These are phyloP conservation scores for Populus pruinosa DNA, from an alignment of 345 rosid genomes.

Conservation along the genomic window DNA sequence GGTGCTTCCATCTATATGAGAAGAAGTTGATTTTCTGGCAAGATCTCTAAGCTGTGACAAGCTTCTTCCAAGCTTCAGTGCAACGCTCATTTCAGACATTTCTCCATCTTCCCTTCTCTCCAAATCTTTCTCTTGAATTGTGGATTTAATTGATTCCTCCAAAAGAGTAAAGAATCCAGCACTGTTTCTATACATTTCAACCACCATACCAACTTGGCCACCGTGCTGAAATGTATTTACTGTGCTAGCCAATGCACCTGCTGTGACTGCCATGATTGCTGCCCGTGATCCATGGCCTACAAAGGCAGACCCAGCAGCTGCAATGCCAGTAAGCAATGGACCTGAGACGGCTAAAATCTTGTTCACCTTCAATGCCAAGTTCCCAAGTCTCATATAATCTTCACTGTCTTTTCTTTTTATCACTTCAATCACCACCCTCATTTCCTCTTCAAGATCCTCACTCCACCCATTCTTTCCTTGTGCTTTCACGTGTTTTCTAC, in stretches of 20 bases:
- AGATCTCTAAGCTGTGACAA: constrained; percentile 41
- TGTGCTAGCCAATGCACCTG: constrained; percentile 34
- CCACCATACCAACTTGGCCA: constrained; percentile 53
- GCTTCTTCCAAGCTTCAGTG: constrained; percentile 49
- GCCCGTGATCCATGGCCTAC: constrained; percentile 17
- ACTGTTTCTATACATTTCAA: constrained; percentile 54
- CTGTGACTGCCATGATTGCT: constrained; percentile 19
- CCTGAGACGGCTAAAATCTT: constrained; percentile 43
- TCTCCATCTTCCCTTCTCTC: constrained; percentile 39
- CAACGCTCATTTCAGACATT: constrained; percentile 37
- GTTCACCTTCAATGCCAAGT: constrained; percentile 36
- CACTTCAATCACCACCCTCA: constrained; percentile 34
- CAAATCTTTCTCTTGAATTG: neutral
- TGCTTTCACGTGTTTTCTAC: neutral
- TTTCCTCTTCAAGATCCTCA: constrained; percentile 31
- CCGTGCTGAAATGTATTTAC: constrained; percentile 45
- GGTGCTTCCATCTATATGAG: constrained; percentile 9
- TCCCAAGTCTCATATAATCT: constrained; percentile 42
- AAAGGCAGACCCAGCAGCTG: constrained; percentile 34
- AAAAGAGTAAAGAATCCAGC: constrained; percentile 36
- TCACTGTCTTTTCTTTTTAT: constrained; percentile 35
- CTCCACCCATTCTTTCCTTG: constrained; percentile 31
- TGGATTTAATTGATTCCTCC: constrained; percentile 33
- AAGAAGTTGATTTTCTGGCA: constrained; percentile 24
- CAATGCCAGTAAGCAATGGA: constrained; percentile 37